A percentile compares a stretch with the other conserved stretches of the same genome.
Evolutionary conservation across 139 green algal genomes (phyloP).

Genomic region (Mesotaenium endlicherianum): DNA sequence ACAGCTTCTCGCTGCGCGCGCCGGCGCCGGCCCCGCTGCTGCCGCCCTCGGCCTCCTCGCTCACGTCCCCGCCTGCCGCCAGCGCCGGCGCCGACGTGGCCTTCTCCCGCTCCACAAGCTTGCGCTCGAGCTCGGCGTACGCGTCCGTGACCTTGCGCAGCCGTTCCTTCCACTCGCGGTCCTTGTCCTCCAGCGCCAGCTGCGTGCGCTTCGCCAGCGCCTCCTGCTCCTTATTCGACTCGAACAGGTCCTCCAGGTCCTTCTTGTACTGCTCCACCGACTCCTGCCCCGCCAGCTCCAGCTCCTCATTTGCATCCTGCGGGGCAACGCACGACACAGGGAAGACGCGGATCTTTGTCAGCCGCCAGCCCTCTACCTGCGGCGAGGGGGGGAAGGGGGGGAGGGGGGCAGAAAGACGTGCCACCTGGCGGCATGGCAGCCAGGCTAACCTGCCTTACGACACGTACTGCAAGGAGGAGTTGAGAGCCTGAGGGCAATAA

Average conservation of each 20-base stretch:
- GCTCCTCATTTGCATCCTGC: slow-evolving; percentile 1
- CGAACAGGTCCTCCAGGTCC: slow-evolving; percentile 40
- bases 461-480: too few species aligned
- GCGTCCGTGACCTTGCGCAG: neutral
- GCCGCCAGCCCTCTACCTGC: slow-evolving; percentile 20
- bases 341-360: too few species aligned
- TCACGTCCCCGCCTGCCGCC: neutral
- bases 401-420: too few species aligned
- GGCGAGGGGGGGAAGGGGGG: too few species aligned
- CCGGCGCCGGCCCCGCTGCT: neutral
- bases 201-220: slow-evolving; percentile 1
- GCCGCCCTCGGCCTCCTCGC: neutral
- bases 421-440: too few species aligned
- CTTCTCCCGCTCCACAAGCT: slow-evolving; percentile 2
- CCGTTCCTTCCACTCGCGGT: slow-evolving; percentile 30
- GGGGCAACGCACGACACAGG: too few species aligned
- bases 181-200: slow-evolving; percentile 8
- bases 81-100: neutral
- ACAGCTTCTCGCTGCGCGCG: neutral
- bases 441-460: too few species aligned
- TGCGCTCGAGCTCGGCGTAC: slow-evolving; percentile 8
- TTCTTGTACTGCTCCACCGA: slow-evolving; percentile 24
- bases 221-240: slow-evolving; percentile 13
- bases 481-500: too few species aligned
- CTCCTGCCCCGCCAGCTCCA: neutral